phyloP scores from a whole-genome alignment of 345 rosid species.

The Raphanus raphanistrum region DNA sequence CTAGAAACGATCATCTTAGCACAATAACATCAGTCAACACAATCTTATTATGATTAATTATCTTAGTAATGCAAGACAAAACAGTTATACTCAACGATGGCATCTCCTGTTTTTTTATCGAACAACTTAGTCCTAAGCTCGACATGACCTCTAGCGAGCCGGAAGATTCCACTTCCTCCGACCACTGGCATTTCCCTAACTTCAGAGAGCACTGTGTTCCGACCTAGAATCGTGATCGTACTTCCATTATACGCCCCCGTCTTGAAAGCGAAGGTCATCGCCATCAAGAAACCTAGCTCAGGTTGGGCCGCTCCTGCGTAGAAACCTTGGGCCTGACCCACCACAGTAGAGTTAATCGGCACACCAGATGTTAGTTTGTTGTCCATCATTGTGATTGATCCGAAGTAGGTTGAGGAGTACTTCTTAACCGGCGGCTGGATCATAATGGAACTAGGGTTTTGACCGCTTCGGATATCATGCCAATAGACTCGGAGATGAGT shows the following conservation, averaged over 20 bases:
- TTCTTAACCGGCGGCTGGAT: background rate
- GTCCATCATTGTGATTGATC: background rate
- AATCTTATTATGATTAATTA: background rate
- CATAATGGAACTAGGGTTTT: background rate
- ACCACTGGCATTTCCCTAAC: background rate
- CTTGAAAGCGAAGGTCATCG: conserved; percentile 1
- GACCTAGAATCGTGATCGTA: background rate
- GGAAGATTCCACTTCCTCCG: background rate
- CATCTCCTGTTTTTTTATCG: background rate
- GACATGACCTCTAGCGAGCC: background rate
- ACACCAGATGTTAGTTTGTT: background rate
- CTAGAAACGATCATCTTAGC: background rate
- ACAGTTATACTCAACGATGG: background rate
- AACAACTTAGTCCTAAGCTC: background rate
- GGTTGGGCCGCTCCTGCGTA: background rate
- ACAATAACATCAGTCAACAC: background rate
- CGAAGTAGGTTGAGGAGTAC: background rate
- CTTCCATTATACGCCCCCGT: background rate
- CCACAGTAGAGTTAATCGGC: background rate
- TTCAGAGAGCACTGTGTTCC: background rate
- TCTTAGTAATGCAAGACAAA: background rate
- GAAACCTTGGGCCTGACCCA: background rate
- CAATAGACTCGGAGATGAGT: background rate
- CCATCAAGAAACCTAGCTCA: background rate
- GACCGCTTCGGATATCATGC: background rate